phyloP scores from a whole-genome alignment of 108 stramenopile genomes.

The Licmophora abbreviata region DNA sequence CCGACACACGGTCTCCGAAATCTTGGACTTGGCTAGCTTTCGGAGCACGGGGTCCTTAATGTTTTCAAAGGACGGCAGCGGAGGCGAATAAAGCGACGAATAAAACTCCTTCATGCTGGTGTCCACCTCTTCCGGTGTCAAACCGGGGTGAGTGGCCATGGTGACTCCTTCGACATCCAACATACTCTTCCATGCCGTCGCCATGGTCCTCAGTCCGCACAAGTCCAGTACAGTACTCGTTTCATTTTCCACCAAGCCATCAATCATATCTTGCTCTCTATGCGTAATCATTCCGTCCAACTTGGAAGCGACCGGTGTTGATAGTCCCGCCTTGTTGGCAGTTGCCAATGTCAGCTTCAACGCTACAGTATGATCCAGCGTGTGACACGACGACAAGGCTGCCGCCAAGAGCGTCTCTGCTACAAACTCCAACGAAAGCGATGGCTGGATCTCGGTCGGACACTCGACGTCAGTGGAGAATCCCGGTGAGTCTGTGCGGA shows the following conservation, averaged over 20 bases:
- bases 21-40: slow-evolving; percentile 57
- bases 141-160: slow-evolving; percentile 72
- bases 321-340: slow-evolving; percentile 47
- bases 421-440: slow-evolving; percentile 55
- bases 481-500: slow-evolving; percentile 63
- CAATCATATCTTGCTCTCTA: slow-evolving; percentile 47
- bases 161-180: slow-evolving; percentile 61
- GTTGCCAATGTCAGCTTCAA: slow-evolving; percentile 42
- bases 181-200: slow-evolving; percentile 34
- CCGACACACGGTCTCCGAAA: slow-evolving; percentile 46
- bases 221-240: slow-evolving; percentile 49
- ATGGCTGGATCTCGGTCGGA: slow-evolving; percentile 12
- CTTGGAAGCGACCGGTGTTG: slow-evolving; percentile 22
- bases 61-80: slow-evolving; percentile 70
- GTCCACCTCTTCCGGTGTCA: slow-evolving; percentile 48
- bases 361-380: slow-evolving; percentile 59
- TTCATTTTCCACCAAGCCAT: slow-evolving; percentile 53
- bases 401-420: slow-evolving; percentile 53
- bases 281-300: slow-evolving; percentile 39
- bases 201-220: slow-evolving; percentile 52
- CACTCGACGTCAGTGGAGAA: slow-evolving; percentile 44
- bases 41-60: slow-evolving; percentile 74
- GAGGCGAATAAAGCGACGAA: slow-evolving; percentile 69
- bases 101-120: slow-evolving; percentile 71
- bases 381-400: slow-evolving; percentile 45